These are phyloP conservation scores for Blastobotrys terrestris DNA, from an alignment of 805 yeast genomes.

Conservation along the genomic window DNA sequence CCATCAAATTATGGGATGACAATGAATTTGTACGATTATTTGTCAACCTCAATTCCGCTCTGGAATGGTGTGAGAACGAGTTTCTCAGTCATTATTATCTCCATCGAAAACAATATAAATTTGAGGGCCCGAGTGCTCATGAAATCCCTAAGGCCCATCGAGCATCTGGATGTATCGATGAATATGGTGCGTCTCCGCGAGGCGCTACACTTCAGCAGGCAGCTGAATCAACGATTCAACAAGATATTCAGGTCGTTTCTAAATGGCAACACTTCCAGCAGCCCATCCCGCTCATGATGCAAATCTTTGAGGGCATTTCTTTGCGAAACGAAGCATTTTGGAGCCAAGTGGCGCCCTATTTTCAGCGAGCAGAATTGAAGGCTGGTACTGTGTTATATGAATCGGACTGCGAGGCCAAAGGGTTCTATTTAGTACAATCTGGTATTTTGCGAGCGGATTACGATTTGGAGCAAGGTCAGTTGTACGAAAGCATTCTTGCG, in stretches of 20 bases:
- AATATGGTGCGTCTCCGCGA: slow-evolving; percentile 26
- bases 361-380: slow-evolving; percentile 44
- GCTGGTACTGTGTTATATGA: slow-evolving; percentile 42
- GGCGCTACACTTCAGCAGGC: slow-evolving; percentile 26
- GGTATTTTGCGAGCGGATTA: slow-evolving; percentile 50
- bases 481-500: slow-evolving; percentile 54
- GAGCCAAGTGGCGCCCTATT: slow-evolving; percentile 53
- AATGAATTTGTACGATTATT: slow-evolving; percentile 56
- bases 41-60: slow-evolving; percentile 72
- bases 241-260: slow-evolving; percentile 25
- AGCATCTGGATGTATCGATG: slow-evolving; percentile 1
- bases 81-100: slow-evolving; percentile 60
- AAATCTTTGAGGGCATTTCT: slow-evolving; percentile 58
- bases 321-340: slow-evolving; percentile 50
- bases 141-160: slow-evolving; percentile 4
- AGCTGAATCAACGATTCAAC: slow-evolving; percentile 28
- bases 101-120: slow-evolving; percentile 25
- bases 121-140: background rate
- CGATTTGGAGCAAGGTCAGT: slow-evolving; percentile 40
- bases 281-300: slow-evolving; percentile 61
- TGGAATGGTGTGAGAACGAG: slow-evolving; percentile 96
- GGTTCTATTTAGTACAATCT: slow-evolving; percentile 55
- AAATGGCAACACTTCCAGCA: slow-evolving; percentile 36
- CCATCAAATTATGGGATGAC: slow-evolving; percentile 73
- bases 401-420: slow-evolving; percentile 40